Evolutionary conservation across 2,329 filamentous ascomycete species (phyloP), one percentile per base, ranked within the genome.

Genomic region (Coniella vitis): DNA sequence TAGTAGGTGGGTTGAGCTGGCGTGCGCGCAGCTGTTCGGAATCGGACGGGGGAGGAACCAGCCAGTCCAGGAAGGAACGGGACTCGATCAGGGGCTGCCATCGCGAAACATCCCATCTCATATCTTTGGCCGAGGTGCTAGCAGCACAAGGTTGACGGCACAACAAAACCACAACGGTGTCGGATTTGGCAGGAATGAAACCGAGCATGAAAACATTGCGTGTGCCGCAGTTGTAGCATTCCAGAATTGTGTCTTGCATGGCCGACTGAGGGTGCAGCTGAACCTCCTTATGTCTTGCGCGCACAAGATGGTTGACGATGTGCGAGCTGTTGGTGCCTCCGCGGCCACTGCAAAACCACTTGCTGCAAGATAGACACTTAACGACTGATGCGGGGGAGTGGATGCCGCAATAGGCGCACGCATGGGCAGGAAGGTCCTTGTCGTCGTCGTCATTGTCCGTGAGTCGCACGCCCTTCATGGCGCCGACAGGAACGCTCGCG

Each of bases 211-310:
- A 98, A 42, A 96, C 91, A 65, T 98, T 98, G 72, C 96, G 97
- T n/a, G 89, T 96, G 40, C 91, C 93, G 67, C 93, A 98, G 70
- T 96, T 97, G 73, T 98, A 98, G 71, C 93, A 98, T 72, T 98
- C 93, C 54, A 98, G 79, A 34, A 94, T 88, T 1, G 93, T 98
- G 64, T 98, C 94, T 55, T 93, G 93, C 10, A 98, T 82, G 7
- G 90, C 84, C 16, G 93, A 97, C 58, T 85, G 83, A 7, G 93
- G 91, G 65, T 98, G 93, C 48, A 98, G 81, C 67, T 96, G 91
- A 46, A 98, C 93, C 71, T 98, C 94, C 75, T 97, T 98, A 74
- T 98, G 93, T 55, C 93, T 86, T 56, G 94, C 91, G 61, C 94
- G 87, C 53, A 98, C 93, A 31, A 98, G 81, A 64, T 98, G 93